Evolutionary conservation across 2,329 filamentous ascomycete genomes (phyloP), one percentile per base, ranked within the genome.

Genomic region (Trichophyton schoenleinii): DNA sequence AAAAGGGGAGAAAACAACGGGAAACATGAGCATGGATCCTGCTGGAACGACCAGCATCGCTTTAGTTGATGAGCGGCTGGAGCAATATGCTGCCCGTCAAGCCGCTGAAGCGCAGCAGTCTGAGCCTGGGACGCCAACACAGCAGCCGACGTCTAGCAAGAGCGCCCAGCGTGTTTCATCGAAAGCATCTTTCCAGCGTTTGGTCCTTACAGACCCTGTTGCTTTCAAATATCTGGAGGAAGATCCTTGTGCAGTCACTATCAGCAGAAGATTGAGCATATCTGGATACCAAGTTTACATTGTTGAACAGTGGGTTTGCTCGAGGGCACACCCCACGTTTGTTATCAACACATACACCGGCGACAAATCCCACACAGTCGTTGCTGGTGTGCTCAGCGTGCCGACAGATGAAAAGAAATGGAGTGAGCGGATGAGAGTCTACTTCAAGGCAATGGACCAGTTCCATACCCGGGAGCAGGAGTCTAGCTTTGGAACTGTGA

Each of bases 241-340:
- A 70, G 94, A 97, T 66, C 79, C 85, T 1, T 83, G 82, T 3
- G 91, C 90, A 3, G 80, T 79, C 2, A 84, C 96, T 6, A 79
- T 96, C 65, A 84, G 91, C 67, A 86, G 87, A 60, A 83, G 84
- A 61, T 80, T 81, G 58, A 78, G 82, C 58, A 80, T 99, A 4
- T 77, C 83, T 63, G 92, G 92, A 66, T 97, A 96, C 74, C 91
- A 97, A 73, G 80, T 92, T 64, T 97, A 97, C 73, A 77, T 97
- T 15, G 90, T 97, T 66, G 94, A 97, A 73, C 94, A 99, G 79
- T 99, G 94, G 94, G 90, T 90, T 4, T 96, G 91, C 74, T 96
- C 92, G 11, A 85, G 94, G 59, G 82, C 85, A 61, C 90, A 95
- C 64, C 92, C 92, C 0, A 96, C 92, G 15, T 88, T 95, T 65